Evolutionary conservation across 2,329 filamentous ascomycete genomes (phyloP), one percentile per base, ranked within the genome.

Genomic region (Dactylellina drechsleri): DNA sequence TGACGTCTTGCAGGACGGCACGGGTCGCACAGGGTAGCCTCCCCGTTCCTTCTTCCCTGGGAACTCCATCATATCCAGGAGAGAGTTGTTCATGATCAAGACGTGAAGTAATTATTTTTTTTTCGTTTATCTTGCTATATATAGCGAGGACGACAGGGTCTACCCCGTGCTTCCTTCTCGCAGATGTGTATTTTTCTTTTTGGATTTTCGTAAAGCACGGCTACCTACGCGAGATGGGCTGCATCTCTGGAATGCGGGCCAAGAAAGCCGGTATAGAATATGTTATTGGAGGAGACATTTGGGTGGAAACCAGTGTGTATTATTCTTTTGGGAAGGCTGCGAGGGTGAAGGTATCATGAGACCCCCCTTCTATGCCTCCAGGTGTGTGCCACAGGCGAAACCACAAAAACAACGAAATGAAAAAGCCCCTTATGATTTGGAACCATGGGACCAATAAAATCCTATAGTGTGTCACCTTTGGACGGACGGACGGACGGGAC

Each of bases 1-100:
- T 74, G 62, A 74, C 70, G 45, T 57, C 57, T 53, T 74, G 70
- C 70, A 74, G 70, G 62, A 74, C 70, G 70, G 70, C 70, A 74
- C 70, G 70, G 70, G 70, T 74, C 70, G 70, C 47, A 60, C 57
- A 74, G 56, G 57, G 23, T 67, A 74, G 50, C 70, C 70, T 67
- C 58, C 56, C 68, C 68, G 57, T 47, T 66, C 58, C 36, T 67
- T 54, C 12, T 20, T 49, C 26, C 41, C 18, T 52, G 41, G 57
- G 36, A 52, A n/a, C 16, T 57, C 36, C 23, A 45, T 18, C n/a
- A n/a, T 62, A 31, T 41, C 57, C 57, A 62, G 31, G 31, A 36
- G 31, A 36, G 31, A 36, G 31, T 36, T 36, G 31, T 7, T 36
- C 31, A 10, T 36, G 31, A 36, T 36, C 31, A 36, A 36, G 6